Base-by-base conservation (phyloP, 2,329 filamentous ascomycete genomes). In the Ascochyta viciae-villosae region DNA sequence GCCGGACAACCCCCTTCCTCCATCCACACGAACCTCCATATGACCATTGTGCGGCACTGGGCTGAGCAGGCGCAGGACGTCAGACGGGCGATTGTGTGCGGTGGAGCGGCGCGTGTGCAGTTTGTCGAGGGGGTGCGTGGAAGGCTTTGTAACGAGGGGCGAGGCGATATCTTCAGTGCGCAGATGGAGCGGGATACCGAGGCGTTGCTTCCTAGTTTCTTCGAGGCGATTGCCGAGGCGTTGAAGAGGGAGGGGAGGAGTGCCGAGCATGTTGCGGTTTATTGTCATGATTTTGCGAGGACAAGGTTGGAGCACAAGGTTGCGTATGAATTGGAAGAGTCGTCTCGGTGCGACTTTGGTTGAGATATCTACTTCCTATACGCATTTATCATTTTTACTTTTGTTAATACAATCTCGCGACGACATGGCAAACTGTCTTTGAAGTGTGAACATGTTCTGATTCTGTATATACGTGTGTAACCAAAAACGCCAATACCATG, bases 11-110 rank as follows among this genome's bases (percentile, higher is more conserved):
- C 68, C 8, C 72, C 73, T 1, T 54, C 53, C 2, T 68, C 66
- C 6, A 51, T 53, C 9, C 71, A 74, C 45, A 51, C 35, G 6
- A 75, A 67, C 19, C 31, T 72, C 26, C 71, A 75, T 38, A 64
- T 68, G 6, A 64, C 47, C 50, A 62, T 73, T 23, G 70, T 58
- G 24, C 53, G 67, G 12, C 61, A 61, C 13, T 74, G 71, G 73
- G 54, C 58, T 2, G 34, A 37, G 31, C 46, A 61, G 6, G 39
- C 42, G 1, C 22, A 10, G 1, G 51, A 55, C 4, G 41, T 46
- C 29, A 43, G 63, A n/a, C 48, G 43, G 4, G 51, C 23, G 1
- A 53, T 66, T 27, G 43, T 59, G 1, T 34, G 45, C 8, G 58
- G 51, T 7, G 27, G 54, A 6, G 39, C 12, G 5, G 59, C 39